phyloP scores from a whole-genome alignment of 2,329 filamentous ascomycete species.

The Neoarthrinium moseri region DNA sequence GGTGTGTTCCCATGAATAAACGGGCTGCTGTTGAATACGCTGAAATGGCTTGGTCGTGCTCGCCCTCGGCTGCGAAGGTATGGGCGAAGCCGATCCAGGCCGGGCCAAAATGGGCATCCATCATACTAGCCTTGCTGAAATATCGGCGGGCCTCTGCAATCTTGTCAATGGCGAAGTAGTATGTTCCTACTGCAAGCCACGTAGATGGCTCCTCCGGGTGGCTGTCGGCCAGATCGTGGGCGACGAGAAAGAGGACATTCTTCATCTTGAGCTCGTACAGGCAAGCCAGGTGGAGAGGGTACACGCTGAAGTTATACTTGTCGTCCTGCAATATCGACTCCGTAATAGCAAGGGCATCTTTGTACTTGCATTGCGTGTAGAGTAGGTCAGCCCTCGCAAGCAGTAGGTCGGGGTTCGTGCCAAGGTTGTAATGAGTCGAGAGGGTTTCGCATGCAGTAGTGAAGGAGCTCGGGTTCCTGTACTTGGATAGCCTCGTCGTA shows the following conservation, averaged over 20 bases:
- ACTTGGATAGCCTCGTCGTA: constrained; percentile 92
- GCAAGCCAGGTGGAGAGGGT: constrained; percentile 89
- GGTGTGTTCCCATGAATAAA: constrained; percentile 93
- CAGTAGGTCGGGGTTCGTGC: constrained; percentile 83
- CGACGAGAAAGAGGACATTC: constrained; percentile 85
- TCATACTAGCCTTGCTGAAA: constrained; percentile 95
- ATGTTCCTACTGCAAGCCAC: constrained; percentile 92
- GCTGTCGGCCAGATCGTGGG: constrained; percentile 88
- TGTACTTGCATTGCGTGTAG: constrained; percentile 93
- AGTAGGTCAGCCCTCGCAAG: constrained; percentile 86
- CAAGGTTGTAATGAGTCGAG: constrained; percentile 88
- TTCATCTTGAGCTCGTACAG: constrained; percentile 84
- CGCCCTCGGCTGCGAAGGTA: constrained; percentile 94
- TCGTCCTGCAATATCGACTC: constrained; percentile 78
- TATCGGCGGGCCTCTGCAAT: constrained; percentile 92
- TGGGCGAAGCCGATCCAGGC: constrained; percentile 99
- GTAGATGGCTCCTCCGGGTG: constrained; percentile 89
- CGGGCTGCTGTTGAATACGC: constrained; percentile 95
- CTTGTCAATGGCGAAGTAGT: constrained; percentile 86
- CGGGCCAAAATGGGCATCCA: constrained; percentile 95
- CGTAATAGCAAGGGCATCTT: constrained; percentile 81
- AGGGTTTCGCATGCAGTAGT: constrained; percentile 85
- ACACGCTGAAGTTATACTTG: constrained; percentile 84
- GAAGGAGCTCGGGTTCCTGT: constrained; percentile 82
- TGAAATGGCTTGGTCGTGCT: constrained; percentile 97